phyloP scores from a whole-genome alignment of 2,329 filamentous ascomycete genomes.

The Capronia epimyces region DNA sequence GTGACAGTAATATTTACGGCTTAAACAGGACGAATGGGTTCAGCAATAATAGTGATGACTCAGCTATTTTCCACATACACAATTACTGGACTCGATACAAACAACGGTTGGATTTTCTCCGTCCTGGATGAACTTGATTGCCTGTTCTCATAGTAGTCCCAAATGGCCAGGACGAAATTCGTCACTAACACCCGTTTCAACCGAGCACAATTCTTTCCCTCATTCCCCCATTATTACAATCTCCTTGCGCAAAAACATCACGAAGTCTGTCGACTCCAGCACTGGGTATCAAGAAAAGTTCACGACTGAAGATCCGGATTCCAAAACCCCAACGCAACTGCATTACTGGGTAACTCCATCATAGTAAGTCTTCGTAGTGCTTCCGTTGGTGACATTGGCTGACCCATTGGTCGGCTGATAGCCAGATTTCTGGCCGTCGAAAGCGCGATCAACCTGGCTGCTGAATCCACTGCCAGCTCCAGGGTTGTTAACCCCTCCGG shows the following conservation, averaged over 20 bases:
- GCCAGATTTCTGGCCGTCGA: conserved; percentile 19
- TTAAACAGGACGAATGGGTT: neutral
- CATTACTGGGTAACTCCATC: conserved; percentile 23
- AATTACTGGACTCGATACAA: neutral
- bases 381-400: conserved; percentile 19
- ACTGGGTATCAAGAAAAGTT: conserved; percentile 16
- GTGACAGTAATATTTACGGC: neutral
- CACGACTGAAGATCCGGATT: neutral
- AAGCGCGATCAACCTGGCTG: conserved; percentile 44
- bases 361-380: conserved; percentile 19
- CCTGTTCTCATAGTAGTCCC: neutral
- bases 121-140: neutral
- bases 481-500: neutral
- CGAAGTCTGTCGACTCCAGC: neutral
- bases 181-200: neutral
- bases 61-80: neutral
- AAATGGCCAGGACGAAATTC: neutral
- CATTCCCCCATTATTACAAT: neutral
- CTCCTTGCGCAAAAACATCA: neutral
- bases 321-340: neutral
- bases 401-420: neutral
- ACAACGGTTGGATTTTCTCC: neutral
- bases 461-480: conserved; percentile 31
- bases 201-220: neutral
- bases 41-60: neutral